Evolutionary conservation across 352 stramenopile genomes (phyloP).

Genomic region (Pythium brachiatum): DNA sequence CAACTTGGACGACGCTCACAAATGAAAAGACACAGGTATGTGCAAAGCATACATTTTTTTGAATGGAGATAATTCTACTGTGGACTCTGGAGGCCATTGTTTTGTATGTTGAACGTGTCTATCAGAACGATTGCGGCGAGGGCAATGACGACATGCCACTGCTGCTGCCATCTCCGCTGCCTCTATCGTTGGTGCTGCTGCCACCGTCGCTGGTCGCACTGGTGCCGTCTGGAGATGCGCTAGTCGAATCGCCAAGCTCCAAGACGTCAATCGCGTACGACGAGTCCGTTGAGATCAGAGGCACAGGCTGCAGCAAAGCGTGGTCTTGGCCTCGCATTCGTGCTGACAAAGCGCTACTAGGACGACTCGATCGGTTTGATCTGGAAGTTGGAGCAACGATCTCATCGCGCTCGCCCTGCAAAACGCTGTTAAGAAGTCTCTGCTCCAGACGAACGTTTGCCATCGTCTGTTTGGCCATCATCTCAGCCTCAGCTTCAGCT

Average conservation of each 20-base stretch:
- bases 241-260: background rate
- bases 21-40: slow-evolving; percentile 22
- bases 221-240: slow-evolving; percentile 1
- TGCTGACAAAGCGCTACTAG: background rate
- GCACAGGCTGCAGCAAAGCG: slow-evolving; percentile 13
- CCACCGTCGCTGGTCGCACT: background rate
- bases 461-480: slow-evolving; percentile 17
- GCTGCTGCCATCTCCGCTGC: background rate
- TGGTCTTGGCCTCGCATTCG: background rate
- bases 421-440: slow-evolving; percentile 32
- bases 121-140: slow-evolving; percentile 5
- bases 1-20: background rate
- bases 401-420: slow-evolving; percentile 12
- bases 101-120: background rate
- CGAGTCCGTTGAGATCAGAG: slow-evolving; percentile 48
- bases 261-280: slow-evolving; percentile 53
- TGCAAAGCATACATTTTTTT: slow-evolving; percentile 4
- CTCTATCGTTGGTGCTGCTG: background rate
- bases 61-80: slow-evolving; percentile 10
- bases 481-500: slow-evolving; percentile 25
- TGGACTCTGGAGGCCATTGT: slow-evolving; percentile 1
- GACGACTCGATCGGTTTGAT: slow-evolving; percentile 1
- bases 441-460: slow-evolving; percentile 30
- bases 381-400: background rate
- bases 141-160: background rate